phyloP scores from a whole-genome alignment of 148 eudicot species.

The Nyssa sinensis region DNA sequence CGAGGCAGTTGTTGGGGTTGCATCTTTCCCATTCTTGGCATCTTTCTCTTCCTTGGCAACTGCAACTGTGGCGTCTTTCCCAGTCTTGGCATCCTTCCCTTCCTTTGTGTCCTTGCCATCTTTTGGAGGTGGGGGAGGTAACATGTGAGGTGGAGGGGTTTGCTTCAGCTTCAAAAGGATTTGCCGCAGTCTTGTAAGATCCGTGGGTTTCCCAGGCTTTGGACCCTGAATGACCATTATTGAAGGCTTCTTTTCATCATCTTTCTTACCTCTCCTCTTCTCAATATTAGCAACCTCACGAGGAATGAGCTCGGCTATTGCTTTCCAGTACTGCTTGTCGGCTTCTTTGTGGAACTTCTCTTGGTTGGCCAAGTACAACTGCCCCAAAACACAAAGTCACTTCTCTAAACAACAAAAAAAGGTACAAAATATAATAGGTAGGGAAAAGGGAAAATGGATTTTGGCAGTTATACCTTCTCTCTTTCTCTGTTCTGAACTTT shows the following conservation, averaged over 20 bases:
- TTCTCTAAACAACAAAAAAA: background rate
- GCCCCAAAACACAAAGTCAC: conserved; percentile 1
- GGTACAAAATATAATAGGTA: background rate
- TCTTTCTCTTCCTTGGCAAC: background rate
- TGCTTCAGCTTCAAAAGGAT: conserved; percentile 35
- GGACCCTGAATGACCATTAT: conserved; percentile 35
- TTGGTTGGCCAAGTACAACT: conserved; percentile 47
- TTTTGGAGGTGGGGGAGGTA: conserved; percentile 25
- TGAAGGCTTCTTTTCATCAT: conserved; percentile 43
- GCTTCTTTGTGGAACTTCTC: conserved; percentile 64
- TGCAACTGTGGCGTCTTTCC: too few relatives aligned
- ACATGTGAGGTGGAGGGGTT: conserved; percentile 41
- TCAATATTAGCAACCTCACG: conserved; percentile 53
- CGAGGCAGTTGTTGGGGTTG: too few relatives aligned
- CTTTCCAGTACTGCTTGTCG: conserved; percentile 53
- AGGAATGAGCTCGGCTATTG: conserved; percentile 55
- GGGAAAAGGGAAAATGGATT: background rate
- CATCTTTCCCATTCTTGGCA: background rate
- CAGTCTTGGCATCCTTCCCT: conserved; percentile 1
- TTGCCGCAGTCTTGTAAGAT: conserved; percentile 37
- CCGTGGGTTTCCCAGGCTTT: conserved; percentile 45
- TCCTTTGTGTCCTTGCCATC: conserved; percentile 8
- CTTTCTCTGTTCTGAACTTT: conserved; percentile 67
- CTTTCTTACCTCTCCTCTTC: conserved; percentile 45
- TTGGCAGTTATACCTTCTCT: conserved; percentile 56